Percentiles rank a stretch among this genome's conserved stretches.
phyloP scores from a whole-genome alignment of 305 asterid species.

The Petunia hybrid region DNA sequence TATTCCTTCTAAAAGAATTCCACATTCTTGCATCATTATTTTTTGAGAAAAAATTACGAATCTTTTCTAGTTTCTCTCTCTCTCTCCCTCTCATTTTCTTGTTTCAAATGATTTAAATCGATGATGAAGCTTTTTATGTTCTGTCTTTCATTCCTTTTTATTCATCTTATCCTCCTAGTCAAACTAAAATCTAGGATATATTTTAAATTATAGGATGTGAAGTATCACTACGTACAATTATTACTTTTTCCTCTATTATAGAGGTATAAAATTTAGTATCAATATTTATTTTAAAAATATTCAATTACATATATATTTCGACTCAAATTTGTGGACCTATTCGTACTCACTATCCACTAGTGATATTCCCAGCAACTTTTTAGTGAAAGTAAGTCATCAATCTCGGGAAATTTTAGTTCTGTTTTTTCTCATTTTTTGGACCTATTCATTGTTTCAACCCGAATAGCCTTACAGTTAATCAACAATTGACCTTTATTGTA shows the following conservation, averaged over 20 bases:
- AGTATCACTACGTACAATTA: no score
- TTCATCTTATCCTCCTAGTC: background rate
- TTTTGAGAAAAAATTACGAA: background rate
- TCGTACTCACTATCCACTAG: no score
- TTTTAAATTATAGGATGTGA: no score
- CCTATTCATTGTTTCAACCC: conserved; percentile 47
- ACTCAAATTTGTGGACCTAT: no score
- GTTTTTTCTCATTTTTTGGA: conserved; percentile 28
- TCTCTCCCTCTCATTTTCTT: background rate
- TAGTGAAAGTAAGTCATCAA: no score
- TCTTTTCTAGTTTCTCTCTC: background rate
- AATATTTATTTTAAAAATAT: background rate
- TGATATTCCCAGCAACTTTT: no score
- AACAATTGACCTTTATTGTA: no score
- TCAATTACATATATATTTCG: background rate
- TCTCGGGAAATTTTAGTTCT: conserved; percentile 36
- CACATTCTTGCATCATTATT: conserved; percentile 23
- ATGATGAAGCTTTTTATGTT: background rate
- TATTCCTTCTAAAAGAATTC: background rate
- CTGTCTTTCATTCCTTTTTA: background rate
- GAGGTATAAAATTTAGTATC: no score
- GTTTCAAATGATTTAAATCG: conserved; percentile 21
- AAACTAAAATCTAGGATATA: background rate
- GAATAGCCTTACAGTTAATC: conserved; percentile 25
- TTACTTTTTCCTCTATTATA: background rate